Evolutionary conservation across 495 filamentous ascomycete species (phyloP), one percentile per base, ranked within the genome.

Genomic region (Aspergillus conjunctus): DNA sequence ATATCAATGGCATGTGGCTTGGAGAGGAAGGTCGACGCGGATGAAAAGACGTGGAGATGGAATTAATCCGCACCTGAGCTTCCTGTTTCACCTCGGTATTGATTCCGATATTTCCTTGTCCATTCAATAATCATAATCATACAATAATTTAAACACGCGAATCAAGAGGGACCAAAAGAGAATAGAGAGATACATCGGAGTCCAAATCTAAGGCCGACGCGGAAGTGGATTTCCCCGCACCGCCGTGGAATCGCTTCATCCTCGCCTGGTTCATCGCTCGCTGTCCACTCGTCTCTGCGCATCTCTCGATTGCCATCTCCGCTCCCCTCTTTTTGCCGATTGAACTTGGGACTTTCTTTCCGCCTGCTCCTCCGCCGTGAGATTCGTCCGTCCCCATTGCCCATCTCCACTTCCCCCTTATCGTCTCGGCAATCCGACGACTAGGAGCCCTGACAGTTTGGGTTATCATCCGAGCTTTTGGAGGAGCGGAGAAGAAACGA

Each of bases 341-440:
- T 4, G n/a, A n/a, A n/a, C n/a, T n/a, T n/a, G 17, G 2, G 4
- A 48, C 17, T 20, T 17, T 21, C 10, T 10, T 21, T 4, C 44
- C 17, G 44, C 44, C 20, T 18, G 44, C 6, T 48, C 4, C 20
- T 10, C 10, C n/a, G 4, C 44, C 5, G 17, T 48, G 4, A 48
- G 44, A 48, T 48, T 48, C 44, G 44, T 48, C 44, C 44, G 12
- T 22, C 44, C n/a, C 20, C n/a, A 4, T 21, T 11, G 15, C 21
- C 30, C 30, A 26, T 32, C 22, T 48, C 54, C 48, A 51, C 21
- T 18, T 49, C 20, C 43, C 30, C 43, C 34, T 51, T 43, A 56
- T 61, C 53, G 18, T 37, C 53, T 62, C 59, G 59, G 59, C 53
- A 57, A 62, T 52, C 46, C 48, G 51, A 37, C 51, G 51, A 53